These are phyloP conservation scores for Citrullus amarus DNA, from an alignment of 306 rosid genomes.

Conservation along the genomic window DNA sequence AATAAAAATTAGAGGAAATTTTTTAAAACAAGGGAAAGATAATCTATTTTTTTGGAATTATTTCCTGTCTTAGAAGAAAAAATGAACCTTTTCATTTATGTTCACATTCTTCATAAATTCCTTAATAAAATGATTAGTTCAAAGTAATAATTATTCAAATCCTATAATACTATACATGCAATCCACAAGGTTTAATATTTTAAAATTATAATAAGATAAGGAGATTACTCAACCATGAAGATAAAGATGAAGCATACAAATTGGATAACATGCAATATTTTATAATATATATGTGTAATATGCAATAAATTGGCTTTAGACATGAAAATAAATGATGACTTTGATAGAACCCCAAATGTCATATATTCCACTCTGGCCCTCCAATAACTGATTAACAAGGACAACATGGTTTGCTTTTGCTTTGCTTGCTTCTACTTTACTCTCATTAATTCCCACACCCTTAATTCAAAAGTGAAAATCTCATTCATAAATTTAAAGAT, in stretches of 20 bases:
- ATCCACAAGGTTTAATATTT: not conserved
- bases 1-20: too few species aligned
- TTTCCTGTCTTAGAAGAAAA: too few species aligned
- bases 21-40: too few species aligned
- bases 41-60: too few species aligned
- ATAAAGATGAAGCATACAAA: not conserved
- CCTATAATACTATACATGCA: not conserved
- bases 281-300: not conserved
- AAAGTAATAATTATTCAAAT: not conserved
- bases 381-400: constrained; percentile 5
- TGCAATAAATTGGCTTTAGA: not conserved
- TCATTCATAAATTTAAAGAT: not conserved
- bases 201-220: not conserved
- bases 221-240: not conserved
- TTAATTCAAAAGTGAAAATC: not conserved
- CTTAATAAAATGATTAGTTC: not conserved
- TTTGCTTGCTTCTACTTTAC: constrained; percentile 10
- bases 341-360: not conserved
- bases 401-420: constrained; percentile 6
- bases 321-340: not conserved
- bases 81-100: not conserved
- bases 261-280: not conserved
- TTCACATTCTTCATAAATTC: not conserved
- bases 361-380: constrained; percentile 2
- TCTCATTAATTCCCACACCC: not conserved